Evolutionary conservation across 2,329 filamentous ascomycete species (phyloP).

Genomic region (Colletotrichum magnum): DNA sequence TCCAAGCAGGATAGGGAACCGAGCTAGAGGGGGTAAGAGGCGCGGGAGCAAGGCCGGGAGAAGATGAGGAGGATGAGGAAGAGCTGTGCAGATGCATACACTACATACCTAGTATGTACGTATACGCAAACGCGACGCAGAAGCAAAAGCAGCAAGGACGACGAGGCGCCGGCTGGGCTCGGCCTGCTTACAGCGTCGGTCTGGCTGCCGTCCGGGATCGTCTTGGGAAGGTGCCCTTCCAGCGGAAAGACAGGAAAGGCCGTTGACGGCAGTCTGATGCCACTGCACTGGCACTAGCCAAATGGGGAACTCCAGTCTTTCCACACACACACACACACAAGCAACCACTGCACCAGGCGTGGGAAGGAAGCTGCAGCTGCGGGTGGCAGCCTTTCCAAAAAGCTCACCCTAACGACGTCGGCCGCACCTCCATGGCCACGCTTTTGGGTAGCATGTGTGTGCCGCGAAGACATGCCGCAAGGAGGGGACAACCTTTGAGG

Average conservation of each 20-base stretch:
- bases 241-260: constrained; percentile 23
- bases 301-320: constrained; percentile 19
- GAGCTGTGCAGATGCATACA: too few relatives aligned
- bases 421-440: constrained; percentile 39
- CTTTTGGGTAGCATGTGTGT: constrained; percentile 41
- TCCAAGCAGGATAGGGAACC: too few relatives aligned
- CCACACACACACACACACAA: not conserved
- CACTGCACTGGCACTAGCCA: constrained; percentile 37
- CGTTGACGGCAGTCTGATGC: constrained; percentile 39
- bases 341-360: constrained; percentile 9
- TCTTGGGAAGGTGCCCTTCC: constrained; percentile 9
- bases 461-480: constrained; percentile 33
- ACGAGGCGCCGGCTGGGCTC: constrained; percentile 12
- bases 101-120: too few relatives aligned
- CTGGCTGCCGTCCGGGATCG: constrained; percentile 37
- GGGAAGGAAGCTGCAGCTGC: constrained; percentile 14
- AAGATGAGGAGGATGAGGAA: not conserved
- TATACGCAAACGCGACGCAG: not conserved
- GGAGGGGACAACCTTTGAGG: constrained; percentile 21
- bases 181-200: constrained; percentile 32
- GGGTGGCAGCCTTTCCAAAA: constrained; percentile 14
- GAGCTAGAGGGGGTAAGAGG: too few relatives aligned
- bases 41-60: too few relatives aligned
- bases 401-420: constrained; percentile 25
- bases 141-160: not conserved